phyloP scores from a whole-genome alignment of 78 protist species.

The Pelomyxa schiedti region DNA sequence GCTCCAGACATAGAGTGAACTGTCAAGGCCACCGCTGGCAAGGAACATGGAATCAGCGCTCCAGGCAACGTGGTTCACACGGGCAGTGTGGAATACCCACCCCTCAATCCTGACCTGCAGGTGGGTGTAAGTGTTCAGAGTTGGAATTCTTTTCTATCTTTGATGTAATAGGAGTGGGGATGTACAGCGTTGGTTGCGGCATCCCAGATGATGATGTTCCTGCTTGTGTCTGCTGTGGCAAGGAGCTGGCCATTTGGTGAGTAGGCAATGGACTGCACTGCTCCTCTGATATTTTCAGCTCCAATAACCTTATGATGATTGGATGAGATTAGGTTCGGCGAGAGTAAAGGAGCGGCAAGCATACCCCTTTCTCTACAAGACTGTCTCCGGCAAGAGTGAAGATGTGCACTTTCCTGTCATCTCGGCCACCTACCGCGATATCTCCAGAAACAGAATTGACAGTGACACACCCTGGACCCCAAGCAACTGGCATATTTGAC shows the following conservation, averaged over 20 bases:
- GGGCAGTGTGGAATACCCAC: conserved; percentile 70
- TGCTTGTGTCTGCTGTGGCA: conserved; percentile 56
- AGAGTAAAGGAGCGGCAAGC: no score
- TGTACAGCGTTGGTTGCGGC: conserved; percentile 1
- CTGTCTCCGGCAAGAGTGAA: conserved; percentile 40
- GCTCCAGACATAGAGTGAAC: conserved; percentile 57
- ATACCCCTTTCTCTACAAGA: conserved; percentile 3
- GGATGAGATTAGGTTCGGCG: neutral
- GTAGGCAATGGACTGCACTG: conserved; percentile 33
- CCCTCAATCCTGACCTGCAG: conserved; percentile 8
- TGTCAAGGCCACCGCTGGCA: conserved; percentile 61
- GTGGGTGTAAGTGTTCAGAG: neutral
- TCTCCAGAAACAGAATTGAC: conserved; percentile 26
- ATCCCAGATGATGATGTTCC: conserved; percentile 52
- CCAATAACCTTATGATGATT: no score
- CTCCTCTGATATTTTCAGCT: conserved; percentile 45
- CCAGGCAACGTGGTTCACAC: conserved; percentile 63
- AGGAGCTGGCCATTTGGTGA: conserved; percentile 63
- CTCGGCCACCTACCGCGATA: conserved; percentile 50
- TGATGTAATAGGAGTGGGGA: neutral
- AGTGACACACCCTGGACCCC: conserved; percentile 29
- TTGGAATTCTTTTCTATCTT: neutral
- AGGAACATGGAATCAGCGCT: conserved; percentile 35
- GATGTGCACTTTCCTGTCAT: conserved; percentile 31
- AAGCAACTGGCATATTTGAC: conserved; percentile 14